These are phyloP conservation scores for Penicillium decumbens DNA, from an alignment of 2,329 filamentous ascomycete species.

Conservation along the genomic window DNA sequence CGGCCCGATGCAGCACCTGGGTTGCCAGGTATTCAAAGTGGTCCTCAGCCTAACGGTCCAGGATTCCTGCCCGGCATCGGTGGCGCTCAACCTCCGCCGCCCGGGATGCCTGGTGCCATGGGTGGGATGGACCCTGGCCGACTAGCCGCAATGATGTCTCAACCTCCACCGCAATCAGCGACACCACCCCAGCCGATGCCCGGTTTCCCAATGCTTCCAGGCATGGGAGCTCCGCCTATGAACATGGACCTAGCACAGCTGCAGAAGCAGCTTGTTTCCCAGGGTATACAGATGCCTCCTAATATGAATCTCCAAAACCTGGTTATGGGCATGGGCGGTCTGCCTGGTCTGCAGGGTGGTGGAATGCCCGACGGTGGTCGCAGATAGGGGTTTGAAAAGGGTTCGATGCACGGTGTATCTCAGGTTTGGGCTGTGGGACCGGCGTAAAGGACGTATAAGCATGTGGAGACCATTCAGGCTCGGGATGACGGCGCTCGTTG, in stretches of 20 bases:
- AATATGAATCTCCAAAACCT: conserved; percentile 38
- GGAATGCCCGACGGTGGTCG: conserved; percentile 48
- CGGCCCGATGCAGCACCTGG: conserved; percentile 58
- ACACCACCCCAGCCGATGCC: conserved; percentile 34
- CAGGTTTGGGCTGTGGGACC: conserved; percentile 9
- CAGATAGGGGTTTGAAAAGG: conserved; percentile 43
- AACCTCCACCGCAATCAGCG: conserved; percentile 31
- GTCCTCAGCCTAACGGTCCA: conserved; percentile 52
- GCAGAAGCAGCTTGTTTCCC: conserved; percentile 38
- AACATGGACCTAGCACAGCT: conserved; percentile 36
- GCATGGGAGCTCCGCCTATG: conserved; percentile 47
- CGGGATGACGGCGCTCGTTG: conserved; percentile 13
- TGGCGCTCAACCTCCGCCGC: conserved; percentile 39
- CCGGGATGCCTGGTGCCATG: conserved; percentile 33
- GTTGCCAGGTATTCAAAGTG: conserved; percentile 51
- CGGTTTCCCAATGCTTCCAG: conserved; percentile 40
- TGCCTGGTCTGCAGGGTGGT: conserved; percentile 35
- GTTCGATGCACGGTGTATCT: conserved; percentile 4
- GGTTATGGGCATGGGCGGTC: conserved; percentile 32
- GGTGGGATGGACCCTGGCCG: conserved; percentile 48
- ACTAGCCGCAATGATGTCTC: conserved; percentile 43
- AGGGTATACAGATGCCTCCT: conserved; percentile 34
- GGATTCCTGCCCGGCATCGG: conserved; percentile 48
- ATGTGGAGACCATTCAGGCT: conserved; percentile 11
- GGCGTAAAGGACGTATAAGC: conserved; percentile 22